Conservation (phyloP, 352 stramenopile genomes). For the Pythium rishiriense region DNA sequence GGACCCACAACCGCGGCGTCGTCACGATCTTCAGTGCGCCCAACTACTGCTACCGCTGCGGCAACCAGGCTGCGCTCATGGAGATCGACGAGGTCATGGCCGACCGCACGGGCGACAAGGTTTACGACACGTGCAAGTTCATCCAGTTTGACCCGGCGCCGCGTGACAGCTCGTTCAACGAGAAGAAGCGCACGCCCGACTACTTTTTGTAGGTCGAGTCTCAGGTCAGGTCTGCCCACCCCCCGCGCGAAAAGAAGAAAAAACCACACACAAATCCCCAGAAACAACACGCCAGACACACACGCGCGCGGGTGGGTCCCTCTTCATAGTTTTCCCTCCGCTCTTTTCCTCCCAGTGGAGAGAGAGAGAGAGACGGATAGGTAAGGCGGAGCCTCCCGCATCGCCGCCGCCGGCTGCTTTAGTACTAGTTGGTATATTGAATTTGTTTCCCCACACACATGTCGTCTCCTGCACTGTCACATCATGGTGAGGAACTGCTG, state of each 20-base stretch:
- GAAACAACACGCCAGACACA: too few species aligned
- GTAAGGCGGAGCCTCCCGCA: background rate
- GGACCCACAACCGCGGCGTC: conserved; percentile 90
- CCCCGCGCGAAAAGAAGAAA: background rate
- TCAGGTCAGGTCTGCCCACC: background rate
- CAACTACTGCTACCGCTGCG: conserved; percentile 96
- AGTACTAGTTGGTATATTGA: conserved; percentile 16
- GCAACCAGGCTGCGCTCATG: conserved; percentile 96
- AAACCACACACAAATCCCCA: background rate
- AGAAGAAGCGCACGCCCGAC: conserved; percentile 91
- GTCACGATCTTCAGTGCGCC: conserved; percentile 93
- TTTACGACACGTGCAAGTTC: conserved; percentile 92
- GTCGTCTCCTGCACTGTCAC: conserved; percentile 16
- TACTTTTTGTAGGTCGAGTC: conserved; percentile 87
- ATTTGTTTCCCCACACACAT: background rate
- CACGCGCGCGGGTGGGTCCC: background rate
- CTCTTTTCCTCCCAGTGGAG: background rate
- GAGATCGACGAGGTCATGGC: conserved; percentile 93
- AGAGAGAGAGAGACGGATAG: conserved; percentile 5
- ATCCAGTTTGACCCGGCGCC: conserved; percentile 91
- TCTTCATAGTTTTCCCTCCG: conserved; percentile 1
- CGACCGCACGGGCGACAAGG: conserved; percentile 85
- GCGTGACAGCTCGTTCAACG: conserved; percentile 90
- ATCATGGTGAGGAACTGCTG: conserved; percentile 84
- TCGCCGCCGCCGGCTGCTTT: conserved; percentile 2